A percentile compares a stretch with the other conserved stretches of the same genome.
Conservation (phyloP, 768 basidiomycete genomes). For the Phallus indusiatus region DNA sequence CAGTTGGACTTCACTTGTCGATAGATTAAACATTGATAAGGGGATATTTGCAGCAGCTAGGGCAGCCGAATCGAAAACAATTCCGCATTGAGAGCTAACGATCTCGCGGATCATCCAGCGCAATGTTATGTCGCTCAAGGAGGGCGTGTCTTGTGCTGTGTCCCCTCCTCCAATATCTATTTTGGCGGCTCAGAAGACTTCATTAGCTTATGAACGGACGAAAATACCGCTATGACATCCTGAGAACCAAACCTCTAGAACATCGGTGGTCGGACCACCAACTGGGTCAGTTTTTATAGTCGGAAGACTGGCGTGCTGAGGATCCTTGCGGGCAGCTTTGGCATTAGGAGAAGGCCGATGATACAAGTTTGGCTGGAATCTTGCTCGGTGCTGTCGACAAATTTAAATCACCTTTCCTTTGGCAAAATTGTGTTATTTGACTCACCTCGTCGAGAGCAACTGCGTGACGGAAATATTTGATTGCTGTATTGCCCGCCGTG, state of each 20-base stretch:
- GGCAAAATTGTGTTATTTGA: neutral
- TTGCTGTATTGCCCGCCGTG: conserved; percentile 49
- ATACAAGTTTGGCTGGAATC: conserved; percentile 55
- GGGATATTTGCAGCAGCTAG: conserved; percentile 29
- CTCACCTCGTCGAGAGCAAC: conserved; percentile 67
- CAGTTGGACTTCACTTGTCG: neutral
- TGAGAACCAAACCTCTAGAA: conserved; percentile 74
- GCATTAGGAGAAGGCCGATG: conserved; percentile 33
- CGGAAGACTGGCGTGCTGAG: conserved; percentile 12
- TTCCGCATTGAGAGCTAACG: conserved; percentile 44
- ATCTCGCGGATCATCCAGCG: conserved; percentile 76
- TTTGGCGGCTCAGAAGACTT: neutral
- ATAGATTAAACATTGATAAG: conserved; percentile 20
- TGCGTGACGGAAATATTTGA: conserved; percentile 70
- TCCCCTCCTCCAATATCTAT: conserved; percentile 66
- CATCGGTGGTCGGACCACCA: conserved; percentile 29
- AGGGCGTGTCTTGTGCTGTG: conserved; percentile 27
- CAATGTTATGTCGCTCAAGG: conserved; percentile 52
- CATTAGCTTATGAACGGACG: neutral
- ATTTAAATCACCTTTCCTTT: neutral
- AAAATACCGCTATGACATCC: conserved; percentile 57
- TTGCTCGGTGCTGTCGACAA: conserved; percentile 45
- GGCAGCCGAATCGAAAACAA: conserved; percentile 44
- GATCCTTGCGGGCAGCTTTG: conserved; percentile 17
- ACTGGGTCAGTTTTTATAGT: neutral